phyloP scores from a whole-genome alignment of 176 grass and related monocot species.

The Oryza meyeriana region DNA sequence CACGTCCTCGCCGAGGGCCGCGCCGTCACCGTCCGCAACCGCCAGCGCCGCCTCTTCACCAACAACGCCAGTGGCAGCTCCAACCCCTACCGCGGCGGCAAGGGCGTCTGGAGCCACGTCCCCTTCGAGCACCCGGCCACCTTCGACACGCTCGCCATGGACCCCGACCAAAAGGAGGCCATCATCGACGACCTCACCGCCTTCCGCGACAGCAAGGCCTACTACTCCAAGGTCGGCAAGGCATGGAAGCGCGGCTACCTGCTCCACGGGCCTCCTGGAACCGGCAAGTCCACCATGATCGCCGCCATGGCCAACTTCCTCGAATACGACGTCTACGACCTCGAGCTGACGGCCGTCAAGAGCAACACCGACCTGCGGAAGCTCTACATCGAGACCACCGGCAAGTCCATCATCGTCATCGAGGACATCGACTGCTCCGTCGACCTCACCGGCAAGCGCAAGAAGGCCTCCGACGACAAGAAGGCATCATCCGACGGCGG shows the following conservation, averaged over 20 bases:
- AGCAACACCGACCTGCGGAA: slow-evolving; percentile 69
- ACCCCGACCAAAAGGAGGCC: slow-evolving; percentile 40
- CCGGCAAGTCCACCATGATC: slow-evolving; percentile 84
- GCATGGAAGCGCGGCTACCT: slow-evolving; percentile 65
- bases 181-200: slow-evolving; percentile 52
- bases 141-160: slow-evolving; percentile 66
- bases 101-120: slow-evolving; percentile 52
- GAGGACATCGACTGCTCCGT: slow-evolving; percentile 75
- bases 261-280: slow-evolving; percentile 40
- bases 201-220: slow-evolving; percentile 56
- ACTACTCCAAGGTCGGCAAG: slow-evolving; percentile 68
- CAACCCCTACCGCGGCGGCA: slow-evolving; percentile 17
- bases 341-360: slow-evolving; percentile 63
- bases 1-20: slow-evolving; percentile 42
- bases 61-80: slow-evolving; percentile 44
- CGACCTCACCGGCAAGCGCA: slow-evolving; percentile 61
- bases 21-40: slow-evolving; percentile 37
- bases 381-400: slow-evolving; percentile 70
- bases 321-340: slow-evolving; percentile 68
- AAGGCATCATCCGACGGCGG: background rate
- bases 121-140: slow-evolving; percentile 68
- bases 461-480: slow-evolving; percentile 1
- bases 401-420: slow-evolving; percentile 74
- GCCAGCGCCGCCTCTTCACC: slow-evolving; percentile 66
- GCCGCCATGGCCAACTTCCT: slow-evolving; percentile 71